Evolutionary conservation across 2,329 filamentous ascomycete species (phyloP).

Genomic region (Penicillium capsulatum): DNA sequence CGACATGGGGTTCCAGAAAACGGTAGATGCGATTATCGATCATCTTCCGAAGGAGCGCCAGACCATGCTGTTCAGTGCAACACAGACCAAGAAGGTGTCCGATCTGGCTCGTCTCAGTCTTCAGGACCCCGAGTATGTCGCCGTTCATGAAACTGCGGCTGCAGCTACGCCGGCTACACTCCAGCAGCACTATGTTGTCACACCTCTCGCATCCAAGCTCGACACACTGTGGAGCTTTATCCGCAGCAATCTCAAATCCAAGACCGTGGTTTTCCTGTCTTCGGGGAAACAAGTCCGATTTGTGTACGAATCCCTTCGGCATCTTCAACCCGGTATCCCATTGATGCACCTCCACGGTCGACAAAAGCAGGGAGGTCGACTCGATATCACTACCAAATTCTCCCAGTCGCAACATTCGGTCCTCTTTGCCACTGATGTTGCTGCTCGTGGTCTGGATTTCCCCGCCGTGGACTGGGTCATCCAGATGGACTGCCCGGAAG

Average conservation of each 20-base stretch:
- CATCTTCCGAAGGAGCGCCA: conserved; percentile 82
- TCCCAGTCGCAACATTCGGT: conserved; percentile 76
- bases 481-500: conserved; percentile 95
- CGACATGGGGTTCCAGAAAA: conserved; percentile 92
- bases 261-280: conserved; percentile 92
- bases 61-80: conserved; percentile 92
- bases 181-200: conserved; percentile 87
- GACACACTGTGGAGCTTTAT: conserved; percentile 93
- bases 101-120: conserved; percentile 86
- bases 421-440: conserved; percentile 92
- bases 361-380: conserved; percentile 82
- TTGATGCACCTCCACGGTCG: conserved; percentile 88
- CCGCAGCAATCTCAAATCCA: conserved; percentile 82
- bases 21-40: conserved; percentile 87
- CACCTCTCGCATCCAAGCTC: conserved; percentile 80
- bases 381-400: conserved; percentile 85
- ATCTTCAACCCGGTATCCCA: conserved; percentile 89
- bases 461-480: conserved; percentile 97
- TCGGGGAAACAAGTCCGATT: conserved; percentile 96
- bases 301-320: conserved; percentile 86
- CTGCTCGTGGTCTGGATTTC: conserved; percentile 90
- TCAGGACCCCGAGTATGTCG: conserved; percentile 87
- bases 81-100: conserved; percentile 89
- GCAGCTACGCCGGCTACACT: conserved; percentile 77
- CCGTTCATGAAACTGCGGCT: conserved; percentile 78